Evolutionary conservation across 1,284 basidiomycete genomes (phyloP).

Genomic region (Pisolithus thermaeus): DNA sequence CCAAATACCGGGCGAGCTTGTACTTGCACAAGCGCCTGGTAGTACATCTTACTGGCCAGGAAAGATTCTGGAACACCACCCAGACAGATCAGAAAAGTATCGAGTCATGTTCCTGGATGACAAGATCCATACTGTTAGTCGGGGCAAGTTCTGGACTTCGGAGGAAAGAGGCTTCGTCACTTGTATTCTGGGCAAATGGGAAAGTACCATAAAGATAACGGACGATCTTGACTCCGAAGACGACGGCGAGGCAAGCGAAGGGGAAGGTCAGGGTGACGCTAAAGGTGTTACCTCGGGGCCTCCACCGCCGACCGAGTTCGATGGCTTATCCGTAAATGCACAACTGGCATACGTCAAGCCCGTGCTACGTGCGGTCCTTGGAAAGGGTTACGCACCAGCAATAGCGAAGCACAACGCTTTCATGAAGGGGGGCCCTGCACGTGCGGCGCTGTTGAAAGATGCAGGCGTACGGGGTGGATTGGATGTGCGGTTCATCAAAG

Average conservation of each 20-base stretch:
- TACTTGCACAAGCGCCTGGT: slow-evolving; percentile 46
- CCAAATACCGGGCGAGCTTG: slow-evolving; percentile 58
- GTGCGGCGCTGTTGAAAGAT: slow-evolving; percentile 39
- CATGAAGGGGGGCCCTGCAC: slow-evolving; percentile 49
- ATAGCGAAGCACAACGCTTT: slow-evolving; percentile 43
- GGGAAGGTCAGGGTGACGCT: slow-evolving; percentile 3
- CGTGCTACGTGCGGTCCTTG: slow-evolving; percentile 52
- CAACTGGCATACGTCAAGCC: slow-evolving; percentile 64
- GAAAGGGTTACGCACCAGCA: slow-evolving; percentile 49
- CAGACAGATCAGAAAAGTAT: slow-evolving; percentile 37
- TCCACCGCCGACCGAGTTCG: slow-evolving; percentile 40
- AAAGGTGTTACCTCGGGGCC: slow-evolving; percentile 35
- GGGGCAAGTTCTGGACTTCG: slow-evolving; percentile 50
- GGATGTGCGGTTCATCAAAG: slow-evolving; percentile 43
- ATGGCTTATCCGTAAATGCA: slow-evolving; percentile 41
- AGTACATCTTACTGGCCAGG: slow-evolving; percentile 59
- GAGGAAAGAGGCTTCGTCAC: slow-evolving; percentile 51
- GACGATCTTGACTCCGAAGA: slow-evolving; percentile 45
- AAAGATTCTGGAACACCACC: slow-evolving; percentile 46
- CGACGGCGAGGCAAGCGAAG: slow-evolving; percentile 27
- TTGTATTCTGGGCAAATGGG: slow-evolving; percentile 55
- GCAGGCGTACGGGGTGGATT: slow-evolving; percentile 50
- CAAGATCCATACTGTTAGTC: slow-evolving; percentile 33
- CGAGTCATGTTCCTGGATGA: slow-evolving; percentile 52
- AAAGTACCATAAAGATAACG: slow-evolving; percentile 38